phyloP scores from a whole-genome alignment of 2,329 filamentous ascomycete genomes.

The Exophiala sp. region DNA sequence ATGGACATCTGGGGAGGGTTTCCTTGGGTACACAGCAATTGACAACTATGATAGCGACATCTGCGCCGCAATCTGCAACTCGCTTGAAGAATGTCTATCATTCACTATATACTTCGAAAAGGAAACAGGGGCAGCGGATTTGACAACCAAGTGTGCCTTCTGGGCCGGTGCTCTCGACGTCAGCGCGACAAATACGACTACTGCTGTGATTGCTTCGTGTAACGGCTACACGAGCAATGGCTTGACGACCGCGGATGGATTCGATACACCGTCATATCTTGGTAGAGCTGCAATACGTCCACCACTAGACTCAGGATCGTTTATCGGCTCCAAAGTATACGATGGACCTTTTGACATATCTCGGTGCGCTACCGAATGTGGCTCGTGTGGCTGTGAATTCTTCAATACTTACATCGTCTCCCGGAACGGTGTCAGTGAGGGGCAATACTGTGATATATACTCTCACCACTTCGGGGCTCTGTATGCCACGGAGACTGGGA shows the following conservation, averaged over 20 bases:
- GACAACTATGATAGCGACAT: slow-evolving; percentile 21
- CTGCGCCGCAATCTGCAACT: slow-evolving; percentile 20
- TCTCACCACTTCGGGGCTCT: slow-evolving; percentile 7
- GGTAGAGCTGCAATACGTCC: slow-evolving; percentile 14
- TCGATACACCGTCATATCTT: slow-evolving; percentile 16
- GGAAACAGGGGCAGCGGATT: slow-evolving; percentile 1
- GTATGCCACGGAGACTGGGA: slow-evolving; percentile 15
- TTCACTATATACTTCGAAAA: slow-evolving; percentile 26
- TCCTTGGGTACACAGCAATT: slow-evolving; percentile 19
- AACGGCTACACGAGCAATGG: slow-evolving; percentile 22
- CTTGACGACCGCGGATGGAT: slow-evolving; percentile 13
- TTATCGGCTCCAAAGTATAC: slow-evolving; percentile 20
- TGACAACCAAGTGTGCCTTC: slow-evolving; percentile 21
- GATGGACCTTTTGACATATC: slow-evolving; percentile 17
- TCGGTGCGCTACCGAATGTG: slow-evolving; percentile 15
- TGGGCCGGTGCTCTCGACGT: slow-evolving; percentile 16
- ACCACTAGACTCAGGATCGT: slow-evolving; percentile 10
- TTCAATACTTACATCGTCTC: slow-evolving; percentile 24
- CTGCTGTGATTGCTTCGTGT: slow-evolving; percentile 18
- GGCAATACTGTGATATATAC: slow-evolving; percentile 24
- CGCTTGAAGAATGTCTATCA: slow-evolving; percentile 18
- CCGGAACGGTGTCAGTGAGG: slow-evolving; percentile 13
- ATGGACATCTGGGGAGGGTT: slow-evolving; percentile 21
- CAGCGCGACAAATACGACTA: slow-evolving; percentile 6
- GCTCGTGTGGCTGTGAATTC: slow-evolving; percentile 13